Conservation (phyloP, 148 eudicot genomes). For the Selenicereus undatus region DNA sequence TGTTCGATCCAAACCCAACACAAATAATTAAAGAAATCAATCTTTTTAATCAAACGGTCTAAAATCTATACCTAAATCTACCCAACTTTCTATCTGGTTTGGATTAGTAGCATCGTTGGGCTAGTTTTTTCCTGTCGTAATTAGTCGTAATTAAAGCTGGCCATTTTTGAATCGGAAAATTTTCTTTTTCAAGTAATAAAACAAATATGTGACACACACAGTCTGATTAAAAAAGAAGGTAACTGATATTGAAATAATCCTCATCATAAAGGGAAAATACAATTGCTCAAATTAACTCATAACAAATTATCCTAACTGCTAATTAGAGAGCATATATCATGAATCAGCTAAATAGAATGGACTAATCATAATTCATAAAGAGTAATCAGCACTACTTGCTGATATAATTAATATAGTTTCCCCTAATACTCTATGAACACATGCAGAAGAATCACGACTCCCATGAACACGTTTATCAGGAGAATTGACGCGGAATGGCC, state of each 20-base stretch:
- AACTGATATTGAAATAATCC: neutral
- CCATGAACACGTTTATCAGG: neutral
- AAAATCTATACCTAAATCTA: no score
- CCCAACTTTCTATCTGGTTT: no score
- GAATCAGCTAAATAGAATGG: neutral
- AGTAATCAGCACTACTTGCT: neutral
- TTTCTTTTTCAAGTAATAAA: no score
- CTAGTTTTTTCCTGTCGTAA: no score
- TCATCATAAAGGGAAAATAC: neutral
- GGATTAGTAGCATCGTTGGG: no score
- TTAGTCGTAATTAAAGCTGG: no score
- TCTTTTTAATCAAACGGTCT: no score
- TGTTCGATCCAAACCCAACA: no score
- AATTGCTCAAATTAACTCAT: constrained; percentile 10
- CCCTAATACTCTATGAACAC: constrained; percentile 3
- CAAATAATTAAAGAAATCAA: no score
- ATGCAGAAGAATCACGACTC: neutral
- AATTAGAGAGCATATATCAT: constrained; percentile 9
- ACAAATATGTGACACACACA: no score
- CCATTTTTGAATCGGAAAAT: no score
- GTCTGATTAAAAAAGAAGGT: neutral
- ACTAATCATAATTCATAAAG: neutral
- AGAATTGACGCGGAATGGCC: neutral
- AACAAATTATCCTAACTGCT: constrained; percentile 7
- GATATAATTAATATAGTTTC: neutral